These are phyloP conservation scores for Cystofilobasidium ferigula DNA, from an alignment of 768 basidiomycete species.

Conservation along the genomic window DNA sequence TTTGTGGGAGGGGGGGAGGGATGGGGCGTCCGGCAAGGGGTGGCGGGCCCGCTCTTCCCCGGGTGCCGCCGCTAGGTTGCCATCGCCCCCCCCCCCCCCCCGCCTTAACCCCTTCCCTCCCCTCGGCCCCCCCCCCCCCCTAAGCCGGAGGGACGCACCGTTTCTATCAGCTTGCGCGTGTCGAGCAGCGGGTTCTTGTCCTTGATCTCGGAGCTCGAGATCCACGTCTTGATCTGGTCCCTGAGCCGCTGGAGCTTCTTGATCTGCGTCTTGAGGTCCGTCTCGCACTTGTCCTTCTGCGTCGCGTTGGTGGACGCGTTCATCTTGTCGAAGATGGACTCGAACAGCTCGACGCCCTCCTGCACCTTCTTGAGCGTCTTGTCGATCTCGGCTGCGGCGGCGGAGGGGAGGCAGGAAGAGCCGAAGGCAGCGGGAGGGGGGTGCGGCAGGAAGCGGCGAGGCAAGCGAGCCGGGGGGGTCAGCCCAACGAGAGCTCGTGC, in stretches of 20 bases:
- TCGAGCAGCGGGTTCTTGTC: constrained; percentile 88
- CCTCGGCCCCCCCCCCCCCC: neutral
- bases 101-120: neutral
- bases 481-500: neutral
- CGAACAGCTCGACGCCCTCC: constrained; percentile 61
- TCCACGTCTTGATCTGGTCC: constrained; percentile 91
- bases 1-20: too few species aligned
- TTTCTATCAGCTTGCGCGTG: constrained; percentile 91
- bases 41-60: too few species aligned
- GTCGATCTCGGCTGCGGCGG: constrained; percentile 81
- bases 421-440: neutral
- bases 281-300: constrained; percentile 45
- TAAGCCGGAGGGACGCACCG: constrained; percentile 47
- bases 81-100: neutral
- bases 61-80: neutral
- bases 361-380: constrained; percentile 92
- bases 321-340: constrained; percentile 91
- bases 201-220: constrained; percentile 95
- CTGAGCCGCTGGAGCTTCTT: constrained; percentile 79
- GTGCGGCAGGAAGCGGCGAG: neutral
- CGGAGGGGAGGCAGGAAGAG: neutral
- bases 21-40: too few species aligned
- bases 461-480: neutral
- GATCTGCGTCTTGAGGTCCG: constrained; percentile 92
- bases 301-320: constrained; percentile 77